phyloP scores from a whole-genome alignment of 495 filamentous ascomycete genomes.

The Entonaema liquescens region DNA sequence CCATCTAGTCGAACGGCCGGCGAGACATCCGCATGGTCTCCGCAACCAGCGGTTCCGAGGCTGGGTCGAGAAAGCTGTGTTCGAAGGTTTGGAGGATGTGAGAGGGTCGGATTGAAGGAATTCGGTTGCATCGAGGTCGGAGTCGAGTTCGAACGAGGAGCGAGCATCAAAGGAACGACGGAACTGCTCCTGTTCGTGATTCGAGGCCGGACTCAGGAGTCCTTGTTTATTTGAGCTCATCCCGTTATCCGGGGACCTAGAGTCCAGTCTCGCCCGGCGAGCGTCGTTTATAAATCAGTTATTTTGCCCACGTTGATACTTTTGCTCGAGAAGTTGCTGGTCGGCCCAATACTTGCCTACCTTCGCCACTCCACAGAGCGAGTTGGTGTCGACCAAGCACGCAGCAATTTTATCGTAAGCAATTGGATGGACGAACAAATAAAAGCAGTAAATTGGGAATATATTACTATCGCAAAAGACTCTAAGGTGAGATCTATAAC shows the following conservation, averaged over 20 bases:
- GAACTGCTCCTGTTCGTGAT: conserved; percentile 23
- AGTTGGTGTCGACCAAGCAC: too few relatives aligned
- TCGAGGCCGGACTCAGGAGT: neutral
- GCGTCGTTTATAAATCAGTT: neutral
- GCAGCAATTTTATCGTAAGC: too few relatives aligned
- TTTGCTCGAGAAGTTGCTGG: neutral
- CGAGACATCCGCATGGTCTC: neutral
- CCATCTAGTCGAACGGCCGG: neutral
- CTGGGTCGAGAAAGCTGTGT: conserved; percentile 10
- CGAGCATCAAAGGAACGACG: conserved; percentile 43
- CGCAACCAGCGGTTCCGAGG: neutral
- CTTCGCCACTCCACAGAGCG: neutral
- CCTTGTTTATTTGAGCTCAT: neutral
- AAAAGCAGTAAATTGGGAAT: neutral
- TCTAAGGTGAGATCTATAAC: neutral
- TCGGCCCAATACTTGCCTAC: neutral
- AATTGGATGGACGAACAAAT: neutral
- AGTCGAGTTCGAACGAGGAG: conserved; percentile 47
- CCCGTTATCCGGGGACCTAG: neutral
- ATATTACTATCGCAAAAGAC: neutral
- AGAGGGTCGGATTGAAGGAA: conserved; percentile 48
- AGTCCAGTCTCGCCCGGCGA: neutral
- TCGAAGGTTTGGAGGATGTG: conserved; percentile 21
- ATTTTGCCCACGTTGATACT: neutral
- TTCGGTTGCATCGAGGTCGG: conserved; percentile 55